A percentile compares a stretch with the other conserved stretches of the same genome.
Evolutionary conservation across 2,329 filamentous ascomycete species (phyloP).

Genomic region (Pyricularia pennisetigena): DNA sequence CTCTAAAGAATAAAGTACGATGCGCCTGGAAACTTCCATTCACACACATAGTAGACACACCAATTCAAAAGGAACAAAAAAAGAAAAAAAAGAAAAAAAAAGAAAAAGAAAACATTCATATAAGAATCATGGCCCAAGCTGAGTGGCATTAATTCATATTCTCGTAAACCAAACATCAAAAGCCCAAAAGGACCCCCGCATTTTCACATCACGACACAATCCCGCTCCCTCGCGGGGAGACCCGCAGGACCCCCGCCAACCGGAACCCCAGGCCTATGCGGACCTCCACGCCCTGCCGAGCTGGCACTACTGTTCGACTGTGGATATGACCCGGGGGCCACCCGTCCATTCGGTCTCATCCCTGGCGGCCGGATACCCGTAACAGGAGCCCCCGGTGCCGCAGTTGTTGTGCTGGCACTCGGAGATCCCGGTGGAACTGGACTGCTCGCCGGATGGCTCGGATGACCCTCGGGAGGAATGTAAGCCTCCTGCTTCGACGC

Average conservation of each 20-base stretch:
- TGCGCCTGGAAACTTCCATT: neutral
- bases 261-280: neutral
- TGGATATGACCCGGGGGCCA: neutral
- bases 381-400: neutral
- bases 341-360: neutral
- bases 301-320: neutral
- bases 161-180: neutral
- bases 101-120: neutral
- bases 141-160: neutral
- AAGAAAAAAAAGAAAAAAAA: neutral
- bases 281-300: neutral
- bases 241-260: neutral
- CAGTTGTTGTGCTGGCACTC: neutral
- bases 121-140: neutral
- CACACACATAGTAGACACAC: neutral
- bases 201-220: constrained; percentile 4
- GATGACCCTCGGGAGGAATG: constrained; percentile 40
- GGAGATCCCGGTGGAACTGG: constrained; percentile 9
- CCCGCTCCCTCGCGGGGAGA: neutral
- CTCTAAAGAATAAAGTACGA: neutral
- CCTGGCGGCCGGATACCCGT: neutral
- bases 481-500: constrained; percentile 41
- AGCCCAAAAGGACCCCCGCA: neutral
- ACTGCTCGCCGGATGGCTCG: constrained; percentile 34
- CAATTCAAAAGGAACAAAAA: neutral